These are phyloP conservation scores for Colletotrichum brevisporum DNA, from an alignment of 2,329 filamentous ascomycete species.

Conservation along the genomic window DNA sequence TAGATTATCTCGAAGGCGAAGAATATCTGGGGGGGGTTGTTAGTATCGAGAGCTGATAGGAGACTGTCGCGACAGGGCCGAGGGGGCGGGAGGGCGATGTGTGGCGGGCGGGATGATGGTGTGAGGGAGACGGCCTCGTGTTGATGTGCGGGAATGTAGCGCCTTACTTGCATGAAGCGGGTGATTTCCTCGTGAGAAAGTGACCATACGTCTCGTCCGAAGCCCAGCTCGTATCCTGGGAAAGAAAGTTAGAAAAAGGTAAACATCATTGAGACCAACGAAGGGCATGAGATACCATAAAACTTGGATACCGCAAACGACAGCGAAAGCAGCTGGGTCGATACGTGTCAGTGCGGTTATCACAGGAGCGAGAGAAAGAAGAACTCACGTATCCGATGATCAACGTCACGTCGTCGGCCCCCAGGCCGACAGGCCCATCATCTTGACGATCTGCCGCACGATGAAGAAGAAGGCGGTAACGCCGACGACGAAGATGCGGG, in stretches of 20 bases:
- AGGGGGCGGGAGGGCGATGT: background rate
- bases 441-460: slow-evolving; percentile 11
- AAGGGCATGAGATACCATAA: too few relatives aligned
- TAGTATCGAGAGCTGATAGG: background rate
- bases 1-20: slow-evolving; percentile 33
- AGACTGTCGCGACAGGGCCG: background rate
- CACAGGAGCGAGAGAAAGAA: too few relatives aligned
- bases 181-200: slow-evolving; percentile 21
- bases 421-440: slow-evolving; percentile 28
- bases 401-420: slow-evolving; percentile 24
- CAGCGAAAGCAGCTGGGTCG: too few relatives aligned
- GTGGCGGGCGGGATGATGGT: background rate
- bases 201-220: slow-evolving; percentile 22
- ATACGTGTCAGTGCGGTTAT: too few relatives aligned
- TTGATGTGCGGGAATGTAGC: background rate
- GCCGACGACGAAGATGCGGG: background rate
- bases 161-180: slow-evolving; percentile 27
- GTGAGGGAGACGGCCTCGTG: background rate
- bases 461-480: slow-evolving; percentile 23
- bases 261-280: too few relatives aligned
- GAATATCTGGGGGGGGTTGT: slow-evolving; percentile 10
- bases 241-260: too few relatives aligned
- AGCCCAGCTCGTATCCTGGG: slow-evolving; percentile 24
- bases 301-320: slow-evolving; percentile 30
- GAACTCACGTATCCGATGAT: slow-evolving; percentile 28